Conservation (phyloP, 192 early-diverging fungal species). For the Anaeromyces robustus region DNA sequence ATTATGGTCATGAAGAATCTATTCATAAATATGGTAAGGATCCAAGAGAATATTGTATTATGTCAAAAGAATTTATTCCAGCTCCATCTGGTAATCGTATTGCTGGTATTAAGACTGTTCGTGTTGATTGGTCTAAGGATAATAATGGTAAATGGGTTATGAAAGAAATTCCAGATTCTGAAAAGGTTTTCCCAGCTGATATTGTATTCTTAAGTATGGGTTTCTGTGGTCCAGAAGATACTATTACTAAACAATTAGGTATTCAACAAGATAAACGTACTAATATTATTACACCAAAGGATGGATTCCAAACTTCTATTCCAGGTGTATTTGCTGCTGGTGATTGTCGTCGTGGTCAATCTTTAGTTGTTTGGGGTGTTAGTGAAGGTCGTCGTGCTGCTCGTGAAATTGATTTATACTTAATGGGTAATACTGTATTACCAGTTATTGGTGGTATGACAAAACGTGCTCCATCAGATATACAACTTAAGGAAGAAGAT, state of each 20-base stretch:
- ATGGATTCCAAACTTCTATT: constrained; percentile 60
- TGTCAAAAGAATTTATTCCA: constrained; percentile 88
- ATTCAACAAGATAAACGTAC: constrained; percentile 59
- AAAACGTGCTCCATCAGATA: constrained; percentile 22
- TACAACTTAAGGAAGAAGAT: constrained; percentile 13
- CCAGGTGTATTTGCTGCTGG: constrained; percentile 86
- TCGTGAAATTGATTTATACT: constrained; percentile 70
- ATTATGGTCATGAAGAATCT: constrained; percentile 93
- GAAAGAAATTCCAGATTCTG: constrained; percentile 72
- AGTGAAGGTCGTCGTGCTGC: constrained; percentile 94
- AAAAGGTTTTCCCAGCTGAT: constrained; percentile 75
- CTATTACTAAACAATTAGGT: constrained; percentile 59
- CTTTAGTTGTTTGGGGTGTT: constrained; percentile 94
- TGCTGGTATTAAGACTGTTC: constrained; percentile 82
- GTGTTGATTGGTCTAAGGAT: constrained; percentile 87
- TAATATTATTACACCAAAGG: constrained; percentile 66
- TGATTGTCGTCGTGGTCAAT: constrained; percentile 92
- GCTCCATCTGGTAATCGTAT: constrained; percentile 57
- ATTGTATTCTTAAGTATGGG: constrained; percentile 91
- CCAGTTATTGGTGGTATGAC: constrained; percentile 79
- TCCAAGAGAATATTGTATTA: constrained; percentile 85
- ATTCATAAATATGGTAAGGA: constrained; percentile 77
- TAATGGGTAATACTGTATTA: constrained; percentile 66
- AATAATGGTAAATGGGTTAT: constrained; percentile 67
- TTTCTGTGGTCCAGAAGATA: constrained; percentile 84